Base-by-base conservation (phyloP, 768 basidiomycete species). In the Auriscalpium vulgare region DNA sequence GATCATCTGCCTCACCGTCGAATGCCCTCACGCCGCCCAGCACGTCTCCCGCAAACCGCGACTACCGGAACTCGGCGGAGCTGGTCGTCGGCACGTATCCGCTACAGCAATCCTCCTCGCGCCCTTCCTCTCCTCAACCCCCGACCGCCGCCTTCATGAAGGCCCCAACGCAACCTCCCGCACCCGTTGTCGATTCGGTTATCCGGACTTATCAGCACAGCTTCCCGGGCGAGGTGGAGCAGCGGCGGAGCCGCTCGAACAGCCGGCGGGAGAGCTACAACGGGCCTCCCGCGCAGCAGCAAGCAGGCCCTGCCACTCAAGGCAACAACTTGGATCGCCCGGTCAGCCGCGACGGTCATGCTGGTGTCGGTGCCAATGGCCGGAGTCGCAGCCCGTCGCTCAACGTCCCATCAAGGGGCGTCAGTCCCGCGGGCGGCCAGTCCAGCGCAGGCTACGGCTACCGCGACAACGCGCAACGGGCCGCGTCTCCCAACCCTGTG, bases 321-420 rank as follows among this genome's bases (percentile, higher is more conserved):
- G 61, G 61, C 8, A 52, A 49, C 46, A 59, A 46, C 29, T 51
- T 78, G 21, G 72, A 72, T 0, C 74, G 84, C 10, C 81, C 86
- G 1, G 67, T 76, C 38, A 86, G 83, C 62, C 74, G 80, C 58
- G 72, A 78, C 45, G 91, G 88, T 0, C 89, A 87, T 65, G 82
- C 83, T 0, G 94, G 93, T 1, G 83, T 97, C 56, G 94, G 93
- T 13, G 85, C 88, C 16, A 85, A 84, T 66, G 85, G 79, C 47
- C 71, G 69, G 36, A 84, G 78, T 57, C 78, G 79, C 19, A 87
- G 84, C 62, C 82, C 85, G 7, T 83, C 86, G 10, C 63, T 70
- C 52, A 53, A 43, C 19, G 54, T 65, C 16, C 51, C 72, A 13
- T 82, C 79, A 45, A 75, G 79, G 37, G 78, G 75, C 8, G 75